Evolutionary conservation across 345 rosid genomes (phyloP), one percentile per base, ranked within the genome.

Genomic region (Hirschfeldia incana): DNA sequence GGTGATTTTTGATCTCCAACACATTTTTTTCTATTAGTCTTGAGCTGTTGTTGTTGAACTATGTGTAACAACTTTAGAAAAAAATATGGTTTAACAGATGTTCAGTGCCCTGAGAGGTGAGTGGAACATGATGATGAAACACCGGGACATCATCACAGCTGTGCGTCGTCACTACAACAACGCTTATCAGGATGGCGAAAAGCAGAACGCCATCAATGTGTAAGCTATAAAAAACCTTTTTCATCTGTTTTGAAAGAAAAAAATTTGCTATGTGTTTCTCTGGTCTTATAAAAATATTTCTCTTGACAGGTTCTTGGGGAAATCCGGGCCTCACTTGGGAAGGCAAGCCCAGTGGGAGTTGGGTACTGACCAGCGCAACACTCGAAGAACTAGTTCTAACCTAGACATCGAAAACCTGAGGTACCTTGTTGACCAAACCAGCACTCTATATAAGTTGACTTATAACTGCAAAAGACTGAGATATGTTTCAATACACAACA

Each of bases 191-290:
- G 83, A 80, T 33, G 36, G 46, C 16, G 57, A 75, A 7, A 80
- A 80, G 57, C 83, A 80, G 58, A 70, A 71, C 15, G 83, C 83
- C 59, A 80, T 80, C 80, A 80, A 75, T 80, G 8, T 80, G 83
- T 80, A 76, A 58, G 80, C 69, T 65, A 57, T 15, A 33, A 5
- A 6, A 6, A 32, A 16, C 27, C 4, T 34, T 8, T 61, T n/a
- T 15, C 57, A 4, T 29, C 0, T 60, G 29, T 37, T 58, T 12
- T 44, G 4, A 5, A n/a, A n/a, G n/a, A n/a, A n/a, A n/a, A n/a
- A n/a, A n/a, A 21, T n/a, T 37, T 66, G 57, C 30, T 29, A 29
- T 17, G n/a, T n/a, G n/a, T n/a, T n/a, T n/a, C n/a, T n/a, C n/a
- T n/a, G n/a, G n/a, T n/a, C n/a, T n/a, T n/a, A n/a, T n/a, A n/a